Evolutionary conservation across 106 monocot genomes (phyloP).

Genomic region (Dactylorhiza incarnata): DNA sequence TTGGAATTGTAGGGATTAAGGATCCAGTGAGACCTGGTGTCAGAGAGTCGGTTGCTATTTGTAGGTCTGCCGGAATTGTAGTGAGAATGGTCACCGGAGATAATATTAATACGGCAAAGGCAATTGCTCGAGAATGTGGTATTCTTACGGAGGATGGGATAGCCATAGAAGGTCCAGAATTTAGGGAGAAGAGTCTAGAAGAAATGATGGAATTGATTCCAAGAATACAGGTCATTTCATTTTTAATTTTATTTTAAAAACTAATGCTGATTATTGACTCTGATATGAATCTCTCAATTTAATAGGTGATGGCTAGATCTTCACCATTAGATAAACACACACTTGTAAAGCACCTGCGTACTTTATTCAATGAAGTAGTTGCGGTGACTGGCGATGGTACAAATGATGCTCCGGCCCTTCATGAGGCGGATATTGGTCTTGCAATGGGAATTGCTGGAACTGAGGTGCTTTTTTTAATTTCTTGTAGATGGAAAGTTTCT

Average conservation of each 20-base stretch:
- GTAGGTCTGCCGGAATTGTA: conserved; percentile 31
- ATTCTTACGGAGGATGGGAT: conserved; percentile 35
- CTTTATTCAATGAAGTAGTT: conserved; percentile 45
- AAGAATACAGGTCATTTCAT: conserved; percentile 23
- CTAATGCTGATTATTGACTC: not conserved
- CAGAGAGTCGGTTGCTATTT: conserved; percentile 37
- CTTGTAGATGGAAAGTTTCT: not conserved
- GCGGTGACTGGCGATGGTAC: conserved; percentile 67
- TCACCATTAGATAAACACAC: conserved; percentile 48
- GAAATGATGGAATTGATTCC: conserved; percentile 37
- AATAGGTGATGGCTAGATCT: conserved; percentile 52
- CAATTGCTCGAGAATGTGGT: conserved; percentile 42
- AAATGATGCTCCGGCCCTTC: conserved; percentile 53
- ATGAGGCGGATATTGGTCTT: conserved; percentile 50
- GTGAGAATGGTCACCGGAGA: conserved; percentile 49
- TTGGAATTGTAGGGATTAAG: conserved; percentile 42
- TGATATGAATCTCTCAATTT: not conserved
- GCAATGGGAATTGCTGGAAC: conserved; percentile 63
- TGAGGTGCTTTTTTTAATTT: conserved; percentile 27
- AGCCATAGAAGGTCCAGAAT: conserved; percentile 40
- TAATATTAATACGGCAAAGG: conserved; percentile 39
- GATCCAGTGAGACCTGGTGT: conserved; percentile 43
- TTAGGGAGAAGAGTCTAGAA: conserved; percentile 31
- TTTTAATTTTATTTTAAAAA: not conserved
- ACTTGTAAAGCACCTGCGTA: conserved; percentile 33